Conservation (phyloP, 805 yeast species). For the Barnettozyma sucrosica region DNA sequence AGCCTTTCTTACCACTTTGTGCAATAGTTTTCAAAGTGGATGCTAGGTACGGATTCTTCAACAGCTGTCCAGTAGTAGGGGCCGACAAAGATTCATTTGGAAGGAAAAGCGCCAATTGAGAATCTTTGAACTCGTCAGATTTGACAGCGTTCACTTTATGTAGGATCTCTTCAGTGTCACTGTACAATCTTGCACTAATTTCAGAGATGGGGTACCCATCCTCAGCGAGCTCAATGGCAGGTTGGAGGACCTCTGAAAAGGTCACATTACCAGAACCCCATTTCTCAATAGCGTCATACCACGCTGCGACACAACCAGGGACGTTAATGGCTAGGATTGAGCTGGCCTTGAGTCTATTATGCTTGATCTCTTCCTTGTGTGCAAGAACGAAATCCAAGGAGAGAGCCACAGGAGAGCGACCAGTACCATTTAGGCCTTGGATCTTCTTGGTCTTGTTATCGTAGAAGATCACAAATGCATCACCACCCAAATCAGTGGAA, state of each 20-base stretch:
- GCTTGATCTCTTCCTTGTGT: constrained; percentile 33
- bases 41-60: constrained; percentile 49
- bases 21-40: constrained; percentile 47
- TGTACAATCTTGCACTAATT: constrained; percentile 50
- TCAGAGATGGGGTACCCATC: constrained; percentile 61
- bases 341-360: constrained; percentile 43
- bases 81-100: constrained; percentile 34
- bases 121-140: constrained; percentile 26
- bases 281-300: constrained; percentile 60
- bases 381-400: constrained; percentile 42
- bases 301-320: constrained; percentile 78
- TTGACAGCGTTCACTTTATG: constrained; percentile 28
- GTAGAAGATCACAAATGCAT: constrained; percentile 60
- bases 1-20: constrained; percentile 54
- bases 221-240: constrained; percentile 66
- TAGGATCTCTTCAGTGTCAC: constrained; percentile 34
- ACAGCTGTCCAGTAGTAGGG: constrained; percentile 56
- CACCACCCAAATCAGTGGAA: constrained; percentile 64
- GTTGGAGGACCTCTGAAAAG: constrained; percentile 50
- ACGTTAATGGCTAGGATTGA: constrained; percentile 62
- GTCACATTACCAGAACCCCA: constrained; percentile 73
- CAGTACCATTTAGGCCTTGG: constrained; percentile 70
- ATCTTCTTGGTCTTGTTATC: constrained; percentile 44
- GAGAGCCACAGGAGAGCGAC: constrained; percentile 53
- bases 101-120: constrained; percentile 30